These are phyloP conservation scores for Emergomyces pasteurianus DNA, from an alignment of 2,329 filamentous ascomycete genomes.

Conservation along the genomic window DNA sequence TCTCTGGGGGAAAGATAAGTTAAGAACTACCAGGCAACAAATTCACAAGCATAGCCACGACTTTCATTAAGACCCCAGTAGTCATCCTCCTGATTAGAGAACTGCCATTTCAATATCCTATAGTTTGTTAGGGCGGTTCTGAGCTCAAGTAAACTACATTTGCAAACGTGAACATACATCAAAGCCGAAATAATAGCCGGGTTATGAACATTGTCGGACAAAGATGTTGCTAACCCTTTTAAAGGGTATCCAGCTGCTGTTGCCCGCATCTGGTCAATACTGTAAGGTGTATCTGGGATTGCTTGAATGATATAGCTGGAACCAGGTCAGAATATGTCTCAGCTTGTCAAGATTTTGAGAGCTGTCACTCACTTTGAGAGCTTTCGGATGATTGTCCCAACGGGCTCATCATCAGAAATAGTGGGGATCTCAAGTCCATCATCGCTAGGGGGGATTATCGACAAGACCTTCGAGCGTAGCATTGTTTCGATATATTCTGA, in stretches of 20 bases:
- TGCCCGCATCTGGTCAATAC: slow-evolving; percentile 34
- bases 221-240: slow-evolving; percentile 25
- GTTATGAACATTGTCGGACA: slow-evolving; percentile 33
- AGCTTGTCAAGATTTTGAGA: neutral
- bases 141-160: neutral
- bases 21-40: slow-evolving; percentile 51
- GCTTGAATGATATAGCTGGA: slow-evolving; percentile 28
- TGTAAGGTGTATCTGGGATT: slow-evolving; percentile 30
- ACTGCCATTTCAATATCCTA: slow-evolving; percentile 47
- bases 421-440: slow-evolving; percentile 27
- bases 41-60: slow-evolving; percentile 47
- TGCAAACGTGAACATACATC: slow-evolving; percentile 32
- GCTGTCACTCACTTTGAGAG: slow-evolving; percentile 22
- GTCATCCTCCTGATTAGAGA: slow-evolving; percentile 38
- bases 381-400: slow-evolving; percentile 30
- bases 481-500: neutral
- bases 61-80: slow-evolving; percentile 46
- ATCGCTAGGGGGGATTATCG: slow-evolving; percentile 11
- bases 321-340: neutral
- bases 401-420: slow-evolving; percentile 29
- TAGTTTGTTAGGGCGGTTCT: neutral
- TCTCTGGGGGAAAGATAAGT: slow-evolving; percentile 45
- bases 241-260: slow-evolving; percentile 26
- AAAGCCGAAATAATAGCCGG: slow-evolving; percentile 36
- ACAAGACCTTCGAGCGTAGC: neutral